Evolutionary conservation across 306 rosid species (phyloP), one percentile per base, ranked within the genome.

Genomic region (Lathyrus sativus): DNA sequence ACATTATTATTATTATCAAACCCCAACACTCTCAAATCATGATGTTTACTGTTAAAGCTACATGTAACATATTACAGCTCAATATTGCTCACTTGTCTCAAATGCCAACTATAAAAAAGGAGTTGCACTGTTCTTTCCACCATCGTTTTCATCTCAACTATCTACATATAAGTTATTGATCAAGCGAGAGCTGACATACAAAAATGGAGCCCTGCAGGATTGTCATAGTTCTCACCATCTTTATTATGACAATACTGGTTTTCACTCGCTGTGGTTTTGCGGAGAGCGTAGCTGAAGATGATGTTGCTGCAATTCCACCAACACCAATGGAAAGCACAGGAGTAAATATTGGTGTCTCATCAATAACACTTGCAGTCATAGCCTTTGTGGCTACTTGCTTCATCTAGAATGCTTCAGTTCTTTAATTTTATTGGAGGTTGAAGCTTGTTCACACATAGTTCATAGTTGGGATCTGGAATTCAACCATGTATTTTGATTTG

Each of bases 281-380:
- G 11, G 69, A 82, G 26, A 78, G 37, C 31, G 80, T 59, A 11
- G 76, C 39, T 35, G 82, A 78, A 78, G 82, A 80, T 61, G 79
- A 80, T 61, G 79, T 70, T 42, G 71, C 86, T 41, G 86, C 80
- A n/a, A 77, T 85, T 79, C 87, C 91, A 22, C 96, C 96, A 2
- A 54, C 91, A 9, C 91, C 85, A n/a, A 84, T 86, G 91, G 85
- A 86, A 69, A 82, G 89, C n/a, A 19, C 44, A 3, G 91, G 71
- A 51, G 59, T 78, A 18, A 57, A 65, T 10, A 18, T 76, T 31
- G 46, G 71, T 72, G 79, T 57, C 39, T 74, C 79, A 22, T 74
- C 80, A 22, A 73, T 43, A 53, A 81, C 81, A 24, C 61, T 84
- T 45, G 79, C 76, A 15, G 82, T 55, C 78, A 43, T 72, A 18